A percentile compares a stretch with the other conserved stretches of the same genome.
phyloP scores from a whole-genome alignment of 1,284 basidiomycete species.

The Polyporus tsugae region DNA sequence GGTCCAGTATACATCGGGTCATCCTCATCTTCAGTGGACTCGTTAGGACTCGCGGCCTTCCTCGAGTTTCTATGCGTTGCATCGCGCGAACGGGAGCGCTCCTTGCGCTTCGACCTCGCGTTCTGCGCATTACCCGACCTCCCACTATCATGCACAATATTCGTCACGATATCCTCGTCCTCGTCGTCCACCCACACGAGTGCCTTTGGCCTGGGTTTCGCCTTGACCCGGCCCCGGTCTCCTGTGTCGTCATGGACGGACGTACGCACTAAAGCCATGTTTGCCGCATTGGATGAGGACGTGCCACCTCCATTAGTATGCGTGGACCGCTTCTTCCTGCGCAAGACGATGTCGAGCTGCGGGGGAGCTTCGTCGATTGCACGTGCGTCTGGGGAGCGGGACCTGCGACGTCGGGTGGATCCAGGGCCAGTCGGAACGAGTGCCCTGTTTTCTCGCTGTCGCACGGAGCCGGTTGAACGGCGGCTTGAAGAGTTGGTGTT shows the following conservation, averaged over 20 bases:
- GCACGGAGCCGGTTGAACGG: conserved; percentile 26
- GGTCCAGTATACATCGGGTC: conserved; percentile 40
- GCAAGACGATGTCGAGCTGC: conserved; percentile 22
- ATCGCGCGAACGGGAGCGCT: conserved; percentile 40
- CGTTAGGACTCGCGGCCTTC: conserved; percentile 28
- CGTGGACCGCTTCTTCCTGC: conserved; percentile 34
- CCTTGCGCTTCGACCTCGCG: conserved; percentile 36
- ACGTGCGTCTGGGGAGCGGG: conserved; percentile 38
- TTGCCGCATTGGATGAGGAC: conserved; percentile 17
- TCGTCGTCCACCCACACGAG: conserved; percentile 26
- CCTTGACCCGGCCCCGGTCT: conserved; percentile 27
- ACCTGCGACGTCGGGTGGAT: conserved; percentile 33
- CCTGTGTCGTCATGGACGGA: conserved; percentile 24
- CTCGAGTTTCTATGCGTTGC: conserved; percentile 22
- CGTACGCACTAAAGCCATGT: conserved; percentile 11
- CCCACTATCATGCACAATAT: conserved; percentile 28
- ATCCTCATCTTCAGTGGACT: conserved; percentile 31
- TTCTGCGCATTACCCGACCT: conserved; percentile 13
- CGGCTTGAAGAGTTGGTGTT: conserved; percentile 21
- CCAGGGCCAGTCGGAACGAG: conserved; percentile 4
- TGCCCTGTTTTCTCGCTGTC: conserved; percentile 32
- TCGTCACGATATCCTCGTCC: conserved; percentile 32
- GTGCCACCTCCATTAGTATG: conserved; percentile 7
- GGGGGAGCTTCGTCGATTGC: conserved; percentile 27
- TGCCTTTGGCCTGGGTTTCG: conserved; percentile 32